These are phyloP conservation scores for Podaxis sp. DNA, from an alignment of 768 basidiomycete genomes.

Conservation along the genomic window DNA sequence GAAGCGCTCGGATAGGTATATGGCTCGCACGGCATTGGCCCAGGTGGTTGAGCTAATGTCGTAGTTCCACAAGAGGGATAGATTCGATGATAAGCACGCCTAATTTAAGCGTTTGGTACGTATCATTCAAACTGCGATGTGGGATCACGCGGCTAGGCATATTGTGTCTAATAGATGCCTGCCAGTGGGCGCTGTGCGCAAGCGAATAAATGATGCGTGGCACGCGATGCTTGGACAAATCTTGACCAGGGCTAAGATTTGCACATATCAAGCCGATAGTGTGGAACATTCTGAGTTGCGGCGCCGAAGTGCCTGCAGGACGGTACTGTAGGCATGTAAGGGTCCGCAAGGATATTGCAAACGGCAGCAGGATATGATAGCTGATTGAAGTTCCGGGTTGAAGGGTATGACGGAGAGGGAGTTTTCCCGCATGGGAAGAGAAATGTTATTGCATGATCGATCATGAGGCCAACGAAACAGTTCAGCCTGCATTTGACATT, in stretches of 20 bases:
- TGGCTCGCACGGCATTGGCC: no score
- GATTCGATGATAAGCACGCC: not conserved
- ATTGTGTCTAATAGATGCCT: not conserved
- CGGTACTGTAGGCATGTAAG: no score
- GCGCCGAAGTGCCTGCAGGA: no score
- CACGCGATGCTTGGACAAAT: no score
- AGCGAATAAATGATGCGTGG: no score
- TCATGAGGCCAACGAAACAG: no score
- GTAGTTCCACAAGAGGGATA: not conserved
- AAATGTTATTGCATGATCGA: not conserved
- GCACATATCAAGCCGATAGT: no score
- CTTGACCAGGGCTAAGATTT: no score
- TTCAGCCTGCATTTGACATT: no score
- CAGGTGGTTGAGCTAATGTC: not conserved
- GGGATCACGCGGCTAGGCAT: not conserved
- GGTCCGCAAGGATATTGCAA: not conserved
- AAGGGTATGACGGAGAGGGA: not conserved
- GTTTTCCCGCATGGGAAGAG: not conserved
- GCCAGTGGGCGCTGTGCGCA: not conserved
- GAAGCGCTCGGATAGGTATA: no score
- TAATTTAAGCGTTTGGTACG: not conserved
- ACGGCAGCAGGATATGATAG: not conserved
- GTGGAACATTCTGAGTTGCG: no score
- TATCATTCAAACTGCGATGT: no score
- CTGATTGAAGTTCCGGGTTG: not conserved